Evolutionary conservation across 306 rosid genomes (phyloP), one percentile per base, ranked within the genome.

Genomic region (Pyrus bretschneideri): DNA sequence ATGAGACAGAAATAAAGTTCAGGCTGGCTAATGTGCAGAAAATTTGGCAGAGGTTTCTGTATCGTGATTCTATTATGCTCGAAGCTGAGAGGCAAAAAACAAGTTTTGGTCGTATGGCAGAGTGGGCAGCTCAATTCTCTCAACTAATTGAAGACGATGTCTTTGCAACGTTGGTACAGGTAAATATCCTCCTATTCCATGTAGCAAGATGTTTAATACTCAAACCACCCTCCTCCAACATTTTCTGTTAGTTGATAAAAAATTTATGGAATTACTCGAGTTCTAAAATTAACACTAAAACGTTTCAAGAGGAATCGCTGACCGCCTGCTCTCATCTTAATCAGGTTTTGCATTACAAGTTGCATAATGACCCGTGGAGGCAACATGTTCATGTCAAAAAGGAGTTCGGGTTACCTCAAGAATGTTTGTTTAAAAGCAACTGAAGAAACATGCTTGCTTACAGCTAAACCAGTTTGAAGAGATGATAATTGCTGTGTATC

Each of bases 351-450:
- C 97, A 93, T 80, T 86, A 90, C 88, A 91, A 93, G 87, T 82
- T 93, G 71, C 96, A 93, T 44, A 87, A 91, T 25, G 98, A 93
- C 21, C 94, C 88, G 52, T 91, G 97, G 98, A 86, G 94, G 91
- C 88, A 76, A 80, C 82, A 40, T 59, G 81, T 81, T 78, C 74
- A 25, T 58, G 74, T 64, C 23, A 71, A 80, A 58, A 91, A 91
- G 78, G 84, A 82, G 31, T 90, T 85, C 69, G 97, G 98, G 70
- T 84, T 89, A 78, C 89, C 92, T 30, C 73, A 40, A 46, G 90
- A 90, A 79, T 93, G 98, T 83, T 74, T 87, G 72, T 45, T 54
- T 42, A 76, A 72, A 79, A 77, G 79, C 74, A 83, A 29, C 64
- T 86, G 88, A 91, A 73, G 78, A 79, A 69, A 19, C 27, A 15